Evolutionary conservation across 768 basidiomycete genomes (phyloP).

Genomic region (Trametes elegans): DNA sequence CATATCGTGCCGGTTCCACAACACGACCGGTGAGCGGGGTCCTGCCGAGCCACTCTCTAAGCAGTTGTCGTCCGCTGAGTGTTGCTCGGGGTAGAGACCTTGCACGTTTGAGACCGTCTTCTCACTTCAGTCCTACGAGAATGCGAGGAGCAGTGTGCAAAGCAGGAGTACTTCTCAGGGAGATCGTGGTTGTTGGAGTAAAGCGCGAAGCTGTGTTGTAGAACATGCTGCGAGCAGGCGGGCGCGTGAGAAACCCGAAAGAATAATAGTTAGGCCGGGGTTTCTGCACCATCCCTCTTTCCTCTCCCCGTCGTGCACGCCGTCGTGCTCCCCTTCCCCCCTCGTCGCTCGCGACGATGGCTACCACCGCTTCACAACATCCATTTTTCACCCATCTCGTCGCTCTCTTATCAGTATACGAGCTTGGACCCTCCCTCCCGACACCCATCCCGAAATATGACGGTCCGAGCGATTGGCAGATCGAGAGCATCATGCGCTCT

Average conservation of each 20-base stretch:
- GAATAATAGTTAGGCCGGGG: slow-evolving; percentile 3
- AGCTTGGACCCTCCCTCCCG: slow-evolving; percentile 46
- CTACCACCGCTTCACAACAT: slow-evolving; percentile 31
- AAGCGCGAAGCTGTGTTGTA: slow-evolving; percentile 1
- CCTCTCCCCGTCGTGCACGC: slow-evolving; percentile 3
- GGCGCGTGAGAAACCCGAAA: neutral
- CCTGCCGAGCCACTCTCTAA: too few relatives aligned
- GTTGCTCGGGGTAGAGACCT: too few relatives aligned
- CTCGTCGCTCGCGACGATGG: slow-evolving; percentile 32
- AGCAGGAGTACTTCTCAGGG: too few relatives aligned
- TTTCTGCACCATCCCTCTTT: neutral
- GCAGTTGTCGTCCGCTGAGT: too few relatives aligned
- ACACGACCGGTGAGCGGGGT: too few relatives aligned
- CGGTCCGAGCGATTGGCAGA: slow-evolving; percentile 58
- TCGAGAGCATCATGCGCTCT: slow-evolving; percentile 53
- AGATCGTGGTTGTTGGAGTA: too few relatives aligned
- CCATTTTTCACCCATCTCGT: slow-evolving; percentile 55
- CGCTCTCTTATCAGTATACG: slow-evolving; percentile 57
- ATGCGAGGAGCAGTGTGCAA: too few relatives aligned
- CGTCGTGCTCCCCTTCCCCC: too few relatives aligned
- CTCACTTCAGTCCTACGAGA: too few relatives aligned
- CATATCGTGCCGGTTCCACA: too few relatives aligned
- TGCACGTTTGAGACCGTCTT: too few relatives aligned
- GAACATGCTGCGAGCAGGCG: slow-evolving; percentile 2
- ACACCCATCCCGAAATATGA: slow-evolving; percentile 53